Evolutionary conservation across 2,329 filamentous ascomycete species (phyloP).

Genomic region (Shiraia sp.): DNA sequence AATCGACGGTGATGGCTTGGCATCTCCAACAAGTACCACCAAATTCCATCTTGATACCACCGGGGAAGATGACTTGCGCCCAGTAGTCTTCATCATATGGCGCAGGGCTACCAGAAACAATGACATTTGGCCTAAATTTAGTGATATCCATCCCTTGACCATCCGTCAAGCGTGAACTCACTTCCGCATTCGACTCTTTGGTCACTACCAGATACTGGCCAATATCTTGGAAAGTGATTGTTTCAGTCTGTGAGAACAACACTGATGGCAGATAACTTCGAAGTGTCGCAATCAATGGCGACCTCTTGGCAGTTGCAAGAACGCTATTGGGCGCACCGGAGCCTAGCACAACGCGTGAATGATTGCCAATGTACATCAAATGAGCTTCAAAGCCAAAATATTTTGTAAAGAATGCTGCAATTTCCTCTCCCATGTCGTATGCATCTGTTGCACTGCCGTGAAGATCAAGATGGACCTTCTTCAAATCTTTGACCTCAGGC

Average conservation of each 20-base stretch:
- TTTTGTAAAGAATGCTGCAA: constrained; percentile 71
- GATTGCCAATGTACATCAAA: constrained; percentile 67
- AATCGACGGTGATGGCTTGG: constrained; percentile 72
- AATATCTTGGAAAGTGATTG: constrained; percentile 27
- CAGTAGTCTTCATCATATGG: constrained; percentile 75
- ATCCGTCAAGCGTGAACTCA: constrained; percentile 50
- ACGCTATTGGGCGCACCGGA: constrained; percentile 54
- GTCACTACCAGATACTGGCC: constrained; percentile 23
- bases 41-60: constrained; percentile 29
- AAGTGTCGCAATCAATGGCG: constrained; percentile 37
- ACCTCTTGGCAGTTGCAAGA: constrained; percentile 11
- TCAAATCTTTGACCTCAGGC: constrained; percentile 54
- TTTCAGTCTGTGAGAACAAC: constrained; percentile 42
- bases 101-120: constrained; percentile 61
- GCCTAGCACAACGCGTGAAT: constrained; percentile 64
- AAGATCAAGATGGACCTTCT: constrained; percentile 59
- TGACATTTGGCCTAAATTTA: constrained; percentile 75
- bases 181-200: constrained; percentile 18
- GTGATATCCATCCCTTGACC: constrained; percentile 62
- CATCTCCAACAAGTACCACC: constrained; percentile 67
- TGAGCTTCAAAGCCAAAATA: constrained; percentile 47
- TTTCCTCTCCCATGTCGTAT: constrained; percentile 63
- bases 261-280: constrained; percentile 33
- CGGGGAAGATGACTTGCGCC: constrained; percentile 60
- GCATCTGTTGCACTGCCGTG: constrained; percentile 62